Percentiles rank a stretch among this genome's conserved stretches.
Conservation (phyloP, 2,329 filamentous ascomycete species). For the Xylariaceae sp. region DNA sequence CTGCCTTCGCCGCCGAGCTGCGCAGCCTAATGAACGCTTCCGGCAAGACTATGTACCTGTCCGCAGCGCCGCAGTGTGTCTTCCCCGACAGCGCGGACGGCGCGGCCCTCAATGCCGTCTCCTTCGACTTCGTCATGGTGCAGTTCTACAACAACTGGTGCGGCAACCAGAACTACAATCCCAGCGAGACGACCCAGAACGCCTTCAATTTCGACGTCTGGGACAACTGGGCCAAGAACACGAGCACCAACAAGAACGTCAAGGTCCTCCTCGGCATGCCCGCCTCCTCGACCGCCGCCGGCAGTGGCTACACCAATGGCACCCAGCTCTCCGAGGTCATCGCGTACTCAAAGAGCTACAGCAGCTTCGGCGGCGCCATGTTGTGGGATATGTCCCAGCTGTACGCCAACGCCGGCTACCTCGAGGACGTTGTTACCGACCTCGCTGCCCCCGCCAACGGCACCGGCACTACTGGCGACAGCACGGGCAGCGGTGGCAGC, state of each 20-base stretch:
- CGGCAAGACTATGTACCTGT: conserved; percentile 54
- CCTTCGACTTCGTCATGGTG: conserved; percentile 57
- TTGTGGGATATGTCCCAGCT: conserved; percentile 64
- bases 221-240: conserved; percentile 59
- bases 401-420: conserved; percentile 53
- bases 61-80: conserved; percentile 63
- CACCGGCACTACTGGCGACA: neutral
- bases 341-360: conserved; percentile 48
- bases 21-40: conserved; percentile 51
- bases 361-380: conserved; percentile 64
- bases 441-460: neutral
- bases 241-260: conserved; percentile 53
- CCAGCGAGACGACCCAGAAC: conserved; percentile 16
- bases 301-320: conserved; percentile 48
- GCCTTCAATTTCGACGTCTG: conserved; percentile 60
- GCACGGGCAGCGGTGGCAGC: neutral
- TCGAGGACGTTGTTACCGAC: conserved; percentile 37
- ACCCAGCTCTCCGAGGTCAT: conserved; percentile 49
- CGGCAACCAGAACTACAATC: conserved; percentile 50
- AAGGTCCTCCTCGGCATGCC: conserved; percentile 62
- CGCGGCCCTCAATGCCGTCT: conserved; percentile 50
- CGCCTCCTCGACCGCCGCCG: conserved; percentile 49
- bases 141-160: conserved; percentile 70
- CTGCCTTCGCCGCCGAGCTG: conserved; percentile 55
- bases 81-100: conserved; percentile 59